phyloP scores from a whole-genome alignment of 768 basidiomycete species.

The Terana coerulea region DNA sequence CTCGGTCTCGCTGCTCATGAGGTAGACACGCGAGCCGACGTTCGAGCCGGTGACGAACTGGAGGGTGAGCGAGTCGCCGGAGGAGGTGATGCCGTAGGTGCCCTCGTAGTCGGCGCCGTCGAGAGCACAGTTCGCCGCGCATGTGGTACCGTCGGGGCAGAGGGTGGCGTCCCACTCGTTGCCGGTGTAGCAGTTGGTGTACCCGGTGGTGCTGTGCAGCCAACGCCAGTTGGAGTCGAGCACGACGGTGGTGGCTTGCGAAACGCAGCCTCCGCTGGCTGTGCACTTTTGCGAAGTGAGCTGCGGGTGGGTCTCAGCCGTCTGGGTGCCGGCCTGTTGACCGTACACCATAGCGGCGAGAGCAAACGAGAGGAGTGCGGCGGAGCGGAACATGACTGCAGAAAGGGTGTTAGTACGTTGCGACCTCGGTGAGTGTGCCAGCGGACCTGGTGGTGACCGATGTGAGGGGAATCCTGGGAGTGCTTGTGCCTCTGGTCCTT shows the following conservation, averaged over 20 bases:
- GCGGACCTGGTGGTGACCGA: slow-evolving; percentile 1
- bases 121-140: slow-evolving; percentile 34
- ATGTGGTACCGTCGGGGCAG: slow-evolving; percentile 46
- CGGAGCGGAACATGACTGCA: slow-evolving; percentile 26
- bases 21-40: slow-evolving; percentile 42
- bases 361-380: slow-evolving; percentile 26
- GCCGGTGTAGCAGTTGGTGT: slow-evolving; percentile 48
- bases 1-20: slow-evolving; percentile 39
- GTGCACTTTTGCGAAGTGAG: slow-evolving; percentile 47
- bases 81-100: slow-evolving; percentile 31
- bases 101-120: slow-evolving; percentile 33
- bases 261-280: slow-evolving; percentile 38
- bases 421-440: slow-evolving; percentile 10
- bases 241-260: slow-evolving; percentile 31
- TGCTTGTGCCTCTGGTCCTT: background rate
- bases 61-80: slow-evolving; percentile 28
- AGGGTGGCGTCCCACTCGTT: slow-evolving; percentile 50
- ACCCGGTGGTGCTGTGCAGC: slow-evolving; percentile 29
- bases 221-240: slow-evolving; percentile 57
- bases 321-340: slow-evolving; percentile 48
- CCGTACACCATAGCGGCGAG: slow-evolving; percentile 37
- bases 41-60: slow-evolving; percentile 30
- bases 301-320: slow-evolving; percentile 45
- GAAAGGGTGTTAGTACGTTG: background rate
- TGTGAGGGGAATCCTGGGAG: background rate